Percentiles rank a stretch among this genome's conserved stretches.
These are phyloP conservation scores for Saccharomycopsis olivae DNA, from an alignment of 805 yeast species.

Conservation along the genomic window DNA sequence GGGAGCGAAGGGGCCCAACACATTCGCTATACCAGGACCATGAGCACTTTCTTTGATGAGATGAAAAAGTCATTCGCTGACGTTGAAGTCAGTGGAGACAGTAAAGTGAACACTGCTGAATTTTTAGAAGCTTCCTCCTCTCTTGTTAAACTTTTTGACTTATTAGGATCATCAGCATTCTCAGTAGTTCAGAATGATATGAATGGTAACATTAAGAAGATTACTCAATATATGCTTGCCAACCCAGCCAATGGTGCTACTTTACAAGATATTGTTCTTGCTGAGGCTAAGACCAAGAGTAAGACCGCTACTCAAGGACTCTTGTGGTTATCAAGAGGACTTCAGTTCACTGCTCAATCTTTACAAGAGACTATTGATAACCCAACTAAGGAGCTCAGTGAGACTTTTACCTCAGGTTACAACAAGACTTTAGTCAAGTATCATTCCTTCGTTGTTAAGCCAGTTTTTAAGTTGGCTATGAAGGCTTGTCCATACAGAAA, in stretches of 20 bases:
- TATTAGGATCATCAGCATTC: constrained; percentile 79
- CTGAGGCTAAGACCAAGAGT: constrained; percentile 53
- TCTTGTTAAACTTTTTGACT: constrained; percentile 70
- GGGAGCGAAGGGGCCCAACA: too few relatives aligned
- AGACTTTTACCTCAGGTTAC: constrained; percentile 79
- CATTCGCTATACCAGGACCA: constrained; percentile 20
- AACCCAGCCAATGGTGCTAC: constrained; percentile 57
- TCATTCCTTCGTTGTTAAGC: constrained; percentile 74
- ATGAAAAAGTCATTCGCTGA: constrained; percentile 66
- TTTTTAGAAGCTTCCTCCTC: constrained; percentile 81
- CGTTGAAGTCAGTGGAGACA: constrained; percentile 47
- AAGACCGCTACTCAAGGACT: constrained; percentile 86
- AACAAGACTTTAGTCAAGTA: constrained; percentile 67
- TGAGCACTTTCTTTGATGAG: constrained; percentile 76
- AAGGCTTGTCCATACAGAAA: constrained; percentile 88
- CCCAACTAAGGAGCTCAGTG: constrained; percentile 53
- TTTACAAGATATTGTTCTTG: constrained; percentile 64
- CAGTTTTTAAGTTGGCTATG: constrained; percentile 89
- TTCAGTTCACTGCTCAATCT: constrained; percentile 84
- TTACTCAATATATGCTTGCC: constrained; percentile 53
- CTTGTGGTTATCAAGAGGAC: constrained; percentile 77
- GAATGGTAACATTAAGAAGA: constrained; percentile 75
- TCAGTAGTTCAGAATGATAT: constrained; percentile 78
- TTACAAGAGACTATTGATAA: constrained; percentile 67
- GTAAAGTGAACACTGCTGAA: constrained; percentile 59